Conservation (phyloP, 371 early-diverging fungal species). For the Mortierella sp. region DNA sequence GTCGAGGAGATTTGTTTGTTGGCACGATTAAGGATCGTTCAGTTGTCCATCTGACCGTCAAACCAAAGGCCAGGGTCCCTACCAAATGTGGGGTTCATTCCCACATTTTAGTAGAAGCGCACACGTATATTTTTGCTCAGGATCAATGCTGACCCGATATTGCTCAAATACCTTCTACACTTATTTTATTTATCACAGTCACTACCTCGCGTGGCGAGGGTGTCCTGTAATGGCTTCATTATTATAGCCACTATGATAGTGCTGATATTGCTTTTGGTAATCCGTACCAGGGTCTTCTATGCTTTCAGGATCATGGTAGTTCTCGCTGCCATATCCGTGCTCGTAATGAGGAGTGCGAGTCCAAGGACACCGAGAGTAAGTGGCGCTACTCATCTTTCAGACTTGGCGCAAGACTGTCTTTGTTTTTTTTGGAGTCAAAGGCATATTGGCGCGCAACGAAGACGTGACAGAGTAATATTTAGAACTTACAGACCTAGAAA, state of each 20-base stretch:
- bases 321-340: neutral
- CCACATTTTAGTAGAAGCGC: too few relatives aligned
- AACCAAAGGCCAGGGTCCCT: neutral
- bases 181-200: neutral
- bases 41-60: neutral
- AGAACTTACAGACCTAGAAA: conserved; percentile 10
- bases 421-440: conserved; percentile 17
- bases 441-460: conserved; percentile 24
- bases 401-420: conserved; percentile 41
- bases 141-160: too few relatives aligned
- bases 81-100: too few relatives aligned
- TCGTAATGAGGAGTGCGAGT: neutral
- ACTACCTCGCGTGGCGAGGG: neutral
- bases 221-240: neutral
- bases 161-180: too few relatives aligned
- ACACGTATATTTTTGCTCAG: neutral
- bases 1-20: neutral
- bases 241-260: neutral
- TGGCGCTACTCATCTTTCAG: neutral
- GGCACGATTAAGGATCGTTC: too few relatives aligned
- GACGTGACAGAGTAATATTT: conserved; percentile 32
- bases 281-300: neutral
- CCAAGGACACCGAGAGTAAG: neutral
- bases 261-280: neutral
- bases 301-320: neutral